phyloP scores from a whole-genome alignment of 768 basidiomycete genomes.

The Rickenella mellea region DNA sequence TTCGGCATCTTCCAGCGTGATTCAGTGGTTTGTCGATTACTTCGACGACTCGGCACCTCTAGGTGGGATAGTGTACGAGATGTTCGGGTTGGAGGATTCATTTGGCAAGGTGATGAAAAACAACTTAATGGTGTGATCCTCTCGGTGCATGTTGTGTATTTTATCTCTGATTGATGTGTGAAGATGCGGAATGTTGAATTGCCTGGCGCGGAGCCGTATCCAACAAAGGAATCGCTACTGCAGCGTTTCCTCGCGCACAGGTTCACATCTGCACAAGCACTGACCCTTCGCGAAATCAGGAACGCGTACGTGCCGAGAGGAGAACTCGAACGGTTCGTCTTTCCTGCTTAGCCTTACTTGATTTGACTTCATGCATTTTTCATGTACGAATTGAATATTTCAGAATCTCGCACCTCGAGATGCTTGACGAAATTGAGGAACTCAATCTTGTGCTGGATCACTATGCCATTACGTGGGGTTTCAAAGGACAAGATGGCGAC shows the following conservation, averaged over 20 bases:
- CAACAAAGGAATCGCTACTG: conserved; percentile 44
- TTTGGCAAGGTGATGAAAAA: conserved; percentile 92
- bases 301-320: conserved; percentile 30
- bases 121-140: conserved; percentile 61
- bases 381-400: not conserved
- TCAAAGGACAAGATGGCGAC: conserved; percentile 9
- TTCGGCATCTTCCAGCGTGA: conserved; percentile 41
- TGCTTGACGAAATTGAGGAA: conserved; percentile 93
- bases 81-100: conserved; percentile 79
- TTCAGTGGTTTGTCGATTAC: conserved; percentile 65
- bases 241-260: conserved; percentile 49
- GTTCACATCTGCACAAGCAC: conserved; percentile 44
- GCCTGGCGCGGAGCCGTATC: conserved; percentile 62
- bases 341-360: not conserved
- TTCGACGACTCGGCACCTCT: conserved; percentile 29
- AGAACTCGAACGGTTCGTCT: conserved; percentile 52
- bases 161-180: conserved; percentile 1
- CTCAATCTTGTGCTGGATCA: conserved; percentile 82
- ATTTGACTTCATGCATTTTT: not conserved
- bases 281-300: conserved; percentile 66
- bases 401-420: conserved; percentile 74
- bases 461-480: conserved; percentile 84
- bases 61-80: conserved; percentile 77
- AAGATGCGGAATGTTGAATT: conserved; percentile 67
- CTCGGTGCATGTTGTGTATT: not conserved